These are phyloP conservation scores for Penicillium sp. DNA, from an alignment of 2,329 filamentous ascomycete genomes.

Conservation along the genomic window DNA sequence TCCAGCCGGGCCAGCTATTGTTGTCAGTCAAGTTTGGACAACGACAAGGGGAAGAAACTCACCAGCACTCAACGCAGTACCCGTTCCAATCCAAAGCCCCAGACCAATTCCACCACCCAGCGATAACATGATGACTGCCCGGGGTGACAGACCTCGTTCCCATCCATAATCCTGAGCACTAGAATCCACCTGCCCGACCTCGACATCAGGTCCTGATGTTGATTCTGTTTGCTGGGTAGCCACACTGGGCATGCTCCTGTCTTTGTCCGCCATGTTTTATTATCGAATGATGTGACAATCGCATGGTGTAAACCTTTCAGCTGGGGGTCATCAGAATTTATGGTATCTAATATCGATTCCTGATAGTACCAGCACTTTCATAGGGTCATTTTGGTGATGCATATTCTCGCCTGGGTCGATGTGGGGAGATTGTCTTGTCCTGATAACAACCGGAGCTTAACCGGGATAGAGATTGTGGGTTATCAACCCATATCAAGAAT, in stretches of 20 bases:
- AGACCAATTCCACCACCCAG: constrained; percentile 9
- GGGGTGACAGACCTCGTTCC: constrained; percentile 5
- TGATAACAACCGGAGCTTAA: no score
- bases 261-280: not conserved
- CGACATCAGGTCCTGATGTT: not conserved
- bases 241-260: not conserved
- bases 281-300: not conserved
- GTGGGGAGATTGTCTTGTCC: no score
- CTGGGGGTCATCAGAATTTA: no score
- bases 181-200: not conserved
- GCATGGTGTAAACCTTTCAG: no score
- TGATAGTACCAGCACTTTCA: no score
- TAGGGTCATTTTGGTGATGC: no score
- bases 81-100: constrained; percentile 41
- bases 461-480: no score
- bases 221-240: not conserved
- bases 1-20: constrained; percentile 37
- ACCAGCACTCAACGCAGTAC: constrained; percentile 39
- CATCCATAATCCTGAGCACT: not conserved
- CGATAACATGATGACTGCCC: constrained; percentile 9
- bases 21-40: not conserved
- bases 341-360: no score
- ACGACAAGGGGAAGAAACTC: not conserved
- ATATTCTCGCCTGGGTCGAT: no score
- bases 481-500: no score